Evolutionary conservation across 75 land plant species (phyloP).

Genomic region (Pinus tabuliformis): DNA sequence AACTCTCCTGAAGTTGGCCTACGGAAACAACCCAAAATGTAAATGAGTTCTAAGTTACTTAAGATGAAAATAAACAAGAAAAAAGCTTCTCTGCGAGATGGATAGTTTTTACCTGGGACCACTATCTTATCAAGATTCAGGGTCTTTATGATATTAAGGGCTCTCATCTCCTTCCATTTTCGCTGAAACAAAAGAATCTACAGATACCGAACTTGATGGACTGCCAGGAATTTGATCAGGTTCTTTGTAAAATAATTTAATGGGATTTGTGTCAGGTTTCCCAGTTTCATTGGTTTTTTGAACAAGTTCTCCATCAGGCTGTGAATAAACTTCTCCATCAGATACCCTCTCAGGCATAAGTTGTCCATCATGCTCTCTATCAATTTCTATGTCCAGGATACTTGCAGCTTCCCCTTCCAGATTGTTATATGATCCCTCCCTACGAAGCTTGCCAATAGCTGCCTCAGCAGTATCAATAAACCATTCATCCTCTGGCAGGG

Average conservation of each 20-base stretch:
- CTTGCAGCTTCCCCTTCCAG: not conserved
- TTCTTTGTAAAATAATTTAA: slow-evolving; percentile 32
- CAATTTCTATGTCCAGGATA: not conserved
- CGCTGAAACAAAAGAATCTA: slow-evolving; percentile 72
- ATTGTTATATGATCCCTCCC: slow-evolving; percentile 17
- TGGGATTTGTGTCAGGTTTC: slow-evolving; percentile 12
- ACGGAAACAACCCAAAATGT: no score
- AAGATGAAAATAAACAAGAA: no score
- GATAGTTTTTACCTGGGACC: no score
- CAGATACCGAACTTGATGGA: slow-evolving; percentile 28
- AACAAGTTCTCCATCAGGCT: slow-evolving; percentile 33
- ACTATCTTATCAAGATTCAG: slow-evolving; percentile 32
- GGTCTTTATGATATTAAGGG: slow-evolving; percentile 31
- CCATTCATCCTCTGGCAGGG: slow-evolving; percentile 84
- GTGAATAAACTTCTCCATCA: slow-evolving; percentile 32
- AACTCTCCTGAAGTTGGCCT: no score
- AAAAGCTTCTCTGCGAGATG: no score
- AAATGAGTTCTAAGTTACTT: no score
- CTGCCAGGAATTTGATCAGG: slow-evolving; percentile 36
- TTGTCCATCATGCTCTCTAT: not conserved
- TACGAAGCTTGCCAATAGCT: slow-evolving; percentile 63
- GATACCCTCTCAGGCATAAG: not conserved
- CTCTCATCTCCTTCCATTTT: slow-evolving; percentile 48
- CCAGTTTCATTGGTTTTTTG: not conserved
- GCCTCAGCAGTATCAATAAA: slow-evolving; percentile 71